A percentile compares a stretch with the other conserved stretches of the same genome.
Conservation (phyloP, 305 asterid genomes). For the Fraxinus sp. region DNA sequence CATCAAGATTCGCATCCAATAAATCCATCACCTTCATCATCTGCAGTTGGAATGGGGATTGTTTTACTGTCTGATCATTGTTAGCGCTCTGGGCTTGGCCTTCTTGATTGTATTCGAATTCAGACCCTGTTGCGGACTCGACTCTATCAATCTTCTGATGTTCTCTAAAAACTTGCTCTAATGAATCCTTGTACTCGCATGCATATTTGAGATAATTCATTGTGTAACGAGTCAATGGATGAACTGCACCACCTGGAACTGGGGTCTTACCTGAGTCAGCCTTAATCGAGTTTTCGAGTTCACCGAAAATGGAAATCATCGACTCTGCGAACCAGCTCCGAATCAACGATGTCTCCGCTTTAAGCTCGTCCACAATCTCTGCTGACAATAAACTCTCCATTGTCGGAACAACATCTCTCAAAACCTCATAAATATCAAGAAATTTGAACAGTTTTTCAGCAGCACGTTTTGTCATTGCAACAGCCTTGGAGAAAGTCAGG, state of each 20-base stretch:
- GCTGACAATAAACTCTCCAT: slow-evolving; percentile 34
- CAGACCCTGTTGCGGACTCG: slow-evolving; percentile 44
- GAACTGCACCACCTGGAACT: slow-evolving; percentile 88
- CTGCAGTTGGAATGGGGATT: slow-evolving; percentile 55
- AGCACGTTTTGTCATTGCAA: slow-evolving; percentile 62
- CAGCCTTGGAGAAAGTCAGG: slow-evolving; percentile 70
- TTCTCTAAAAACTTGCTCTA: slow-evolving; percentile 73
- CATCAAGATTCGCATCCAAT: slow-evolving; percentile 62
- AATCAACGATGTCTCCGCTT: slow-evolving; percentile 53
- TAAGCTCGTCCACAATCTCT: slow-evolving; percentile 40
- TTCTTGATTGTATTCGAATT: slow-evolving; percentile 33
- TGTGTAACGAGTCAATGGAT: slow-evolving; percentile 75
- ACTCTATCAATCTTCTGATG: slow-evolving; percentile 64
- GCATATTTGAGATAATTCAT: slow-evolving; percentile 64
- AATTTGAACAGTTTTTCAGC: slow-evolving; percentile 80
- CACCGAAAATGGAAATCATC: slow-evolving; percentile 54
- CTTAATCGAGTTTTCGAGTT: slow-evolving; percentile 73
- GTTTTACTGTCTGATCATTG: slow-evolving; percentile 12
- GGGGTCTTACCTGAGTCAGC: slow-evolving; percentile 64
- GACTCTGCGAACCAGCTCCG: slow-evolving; percentile 64
- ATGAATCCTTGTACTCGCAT: slow-evolving; percentile 51
- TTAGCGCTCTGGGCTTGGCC: slow-evolving; percentile 9
- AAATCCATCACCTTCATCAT: slow-evolving; percentile 62
- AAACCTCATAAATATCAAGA: slow-evolving; percentile 67
- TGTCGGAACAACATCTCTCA: slow-evolving; percentile 42